A percentile compares a stretch with the other conserved stretches of the same genome.
Evolutionary conservation across 495 filamentous ascomycete species (phyloP).

Genomic region (Podospora didyma): DNA sequence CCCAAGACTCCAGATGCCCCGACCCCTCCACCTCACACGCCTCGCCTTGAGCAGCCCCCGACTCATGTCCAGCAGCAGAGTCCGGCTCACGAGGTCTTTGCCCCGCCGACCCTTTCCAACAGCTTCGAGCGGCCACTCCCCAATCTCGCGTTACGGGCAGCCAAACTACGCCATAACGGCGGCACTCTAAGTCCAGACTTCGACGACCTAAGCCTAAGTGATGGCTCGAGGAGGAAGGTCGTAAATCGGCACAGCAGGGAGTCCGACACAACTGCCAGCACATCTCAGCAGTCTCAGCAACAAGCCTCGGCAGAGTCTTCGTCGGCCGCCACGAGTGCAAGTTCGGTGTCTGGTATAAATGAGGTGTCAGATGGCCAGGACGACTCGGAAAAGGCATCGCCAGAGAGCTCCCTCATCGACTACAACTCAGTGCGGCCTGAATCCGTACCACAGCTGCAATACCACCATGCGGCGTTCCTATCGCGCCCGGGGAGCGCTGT

Average conservation of each 20-base stretch:
- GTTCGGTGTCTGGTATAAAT: conserved; percentile 44
- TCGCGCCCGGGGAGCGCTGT: conserved; percentile 32
- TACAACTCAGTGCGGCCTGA: conserved; percentile 30
- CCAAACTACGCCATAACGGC: conserved; percentile 9
- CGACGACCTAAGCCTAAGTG: conserved; percentile 31
- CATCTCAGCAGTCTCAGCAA: conserved; percentile 39
- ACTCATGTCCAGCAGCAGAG: conserved; percentile 1
- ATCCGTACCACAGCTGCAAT: conserved; percentile 51
- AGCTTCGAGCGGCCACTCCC: conserved; percentile 13
- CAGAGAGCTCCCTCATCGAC: conserved; percentile 40
- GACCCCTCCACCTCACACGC: conserved; percentile 35
- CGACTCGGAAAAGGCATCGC: conserved; percentile 34
- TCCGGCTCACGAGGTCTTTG: conserved; percentile 5
- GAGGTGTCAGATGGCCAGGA: conserved; percentile 38
- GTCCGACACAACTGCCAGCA: conserved; percentile 43
- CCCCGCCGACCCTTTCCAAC: conserved; percentile 1
- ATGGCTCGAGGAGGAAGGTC: conserved; percentile 26
- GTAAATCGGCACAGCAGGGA: conserved; percentile 44
- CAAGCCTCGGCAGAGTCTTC: conserved; percentile 37
- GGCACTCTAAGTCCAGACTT: conserved; percentile 21
- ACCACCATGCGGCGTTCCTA: conserved; percentile 48
- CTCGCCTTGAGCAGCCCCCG: conserved; percentile 19
- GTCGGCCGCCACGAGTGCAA: conserved; percentile 46
- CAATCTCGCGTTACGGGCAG: neutral
- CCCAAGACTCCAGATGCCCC: conserved; percentile 34